Percentiles rank a stretch among this genome's conserved stretches.
These are phyloP conservation scores for Trichophyton schoenleinii DNA, from an alignment of 2,329 filamentous ascomycete species.

Conservation along the genomic window DNA sequence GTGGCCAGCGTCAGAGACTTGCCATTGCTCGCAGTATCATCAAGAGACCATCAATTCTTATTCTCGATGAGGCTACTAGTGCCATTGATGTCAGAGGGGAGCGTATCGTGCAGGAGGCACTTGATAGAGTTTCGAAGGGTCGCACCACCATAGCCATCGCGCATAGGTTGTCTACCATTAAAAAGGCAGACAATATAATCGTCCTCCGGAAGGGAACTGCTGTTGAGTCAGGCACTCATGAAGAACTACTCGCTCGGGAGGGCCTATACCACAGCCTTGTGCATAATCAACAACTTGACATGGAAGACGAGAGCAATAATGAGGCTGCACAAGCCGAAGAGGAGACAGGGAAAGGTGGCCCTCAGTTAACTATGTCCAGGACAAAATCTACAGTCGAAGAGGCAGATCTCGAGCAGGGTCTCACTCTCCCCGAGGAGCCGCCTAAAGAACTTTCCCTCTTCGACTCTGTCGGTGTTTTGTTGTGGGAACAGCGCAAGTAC, in stretches of 20 bases:
- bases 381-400: conserved; percentile 3
- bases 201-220: conserved; percentile 60
- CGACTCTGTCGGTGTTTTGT: conserved; percentile 16
- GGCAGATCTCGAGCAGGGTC: not conserved
- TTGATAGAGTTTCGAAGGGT: conserved; percentile 43
- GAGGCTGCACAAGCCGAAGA: conserved; percentile 14
- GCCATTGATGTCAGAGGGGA: conserved; percentile 48
- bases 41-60: conserved; percentile 51
- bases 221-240: conserved; percentile 63
- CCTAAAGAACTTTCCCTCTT: conserved; percentile 14
- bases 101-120: conserved; percentile 42
- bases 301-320: conserved; percentile 1
- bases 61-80: conserved; percentile 66
- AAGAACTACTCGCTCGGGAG: conserved; percentile 50
- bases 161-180: conserved; percentile 58
- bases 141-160: conserved; percentile 70
- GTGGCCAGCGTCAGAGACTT: conserved; percentile 75
- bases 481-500: conserved; percentile 23
- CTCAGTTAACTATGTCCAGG: not conserved
- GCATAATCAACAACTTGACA: conserved; percentile 28
- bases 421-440: conserved; percentile 6
- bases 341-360: conserved; percentile 6
- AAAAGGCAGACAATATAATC: conserved; percentile 65
- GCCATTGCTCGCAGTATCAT: conserved; percentile 62
- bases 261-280: conserved; percentile 58